Base-by-base conservation (phyloP, 345 rosid genomes). In the Euphorbia peplus region DNA sequence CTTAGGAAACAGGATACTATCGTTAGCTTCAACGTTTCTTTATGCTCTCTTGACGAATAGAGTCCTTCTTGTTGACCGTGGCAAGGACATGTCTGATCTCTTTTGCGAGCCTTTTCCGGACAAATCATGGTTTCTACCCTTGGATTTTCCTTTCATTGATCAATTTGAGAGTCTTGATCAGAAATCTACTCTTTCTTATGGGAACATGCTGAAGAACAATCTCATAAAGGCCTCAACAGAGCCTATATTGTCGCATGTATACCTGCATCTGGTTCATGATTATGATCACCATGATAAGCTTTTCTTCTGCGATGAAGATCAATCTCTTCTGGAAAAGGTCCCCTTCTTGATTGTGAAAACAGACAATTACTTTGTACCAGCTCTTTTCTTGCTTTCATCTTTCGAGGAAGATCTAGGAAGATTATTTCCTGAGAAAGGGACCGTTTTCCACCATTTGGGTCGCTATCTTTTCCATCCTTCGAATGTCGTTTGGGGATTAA, bases 21-120 rank as follows among this genome's bases (percentile, higher is more conserved):
- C 79, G 35, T 55, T 76, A 8, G 72, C 79, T 54, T 66, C 75
- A 0, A 62, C 77, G 11, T 73, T 73, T 53, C 76, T 73, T n/a
- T 67, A 73, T 67, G 73, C 78, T 24, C 65, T 74, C 15, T 69
- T 74, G 14, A 75, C 73, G n/a, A 69, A 75, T 29, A 75, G 78
- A 41, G 78, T 75, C 29, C 53, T 75, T 29, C 73, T 75, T 32
- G 58, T 75, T 58, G 78, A 75, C 46, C 70, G 66, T 35, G 78
- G 73, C 39, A 69, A 63, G 29, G 78, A 75, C 57, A 75, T 75
- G 66, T 65, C 4, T 16, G 78, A 75, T 32, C 73, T 75, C 53
- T 69, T 75, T 54, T 69, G 78, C n/a, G 78, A 75, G 66, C 78
- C 78, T 8, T 75, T 75, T 64, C 78, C 73, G 14, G 66, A 64